Evolutionary conservation across 176 grass and related monocot genomes (phyloP), one percentile per base, ranked within the genome.

Genomic region (Phoenix roebelenii): DNA sequence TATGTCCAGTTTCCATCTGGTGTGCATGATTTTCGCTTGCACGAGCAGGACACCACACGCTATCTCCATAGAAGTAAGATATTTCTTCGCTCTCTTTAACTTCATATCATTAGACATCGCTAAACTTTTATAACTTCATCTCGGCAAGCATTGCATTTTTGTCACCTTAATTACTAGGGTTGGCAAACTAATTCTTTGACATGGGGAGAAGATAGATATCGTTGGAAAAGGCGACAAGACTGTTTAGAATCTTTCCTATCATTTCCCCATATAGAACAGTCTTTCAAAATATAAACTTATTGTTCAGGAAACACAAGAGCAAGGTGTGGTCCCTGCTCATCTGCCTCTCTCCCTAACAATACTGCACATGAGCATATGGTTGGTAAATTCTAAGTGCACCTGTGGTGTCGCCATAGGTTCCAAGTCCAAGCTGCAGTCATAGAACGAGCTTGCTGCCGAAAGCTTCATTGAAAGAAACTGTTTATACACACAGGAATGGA

Each of bases 391-490:
- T 4, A 56, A 14, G 19, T 20, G 54, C 18, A 56, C 54, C 12
- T 56, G 54, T 23, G 54, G 54, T 23, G 54, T 24, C 55, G 59
- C 29, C 29, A 63, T 4, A 3, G 48, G n/a, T 32, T 73, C 59
- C 25, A 63, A 14, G 0, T n/a, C 55, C 22, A 60, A 44, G 9
- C 23, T 30, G 56, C 20, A 59, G 23, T 71, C 68, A 29, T 71
- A 16, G 22, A 59, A 71, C 51, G 68, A 71, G 68, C 55, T 71
- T 12, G 68, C 39, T 0, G 68, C 54, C 3, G 56, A 71, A 19
- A 71, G 56, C 25, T 59, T 60, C 68, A 71, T 71, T 12, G 68
- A 71, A 50, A 71, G 68, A 26, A 71, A 71, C 68, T 71, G 68
- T 14, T n/a, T 3, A 5, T 20, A 55, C 25, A 48, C 52, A 57